Evolutionary conservation across 257 asterid genomes (phyloP), one percentile per base, ranked within the genome.

Genomic region (Datura wrightii): DNA sequence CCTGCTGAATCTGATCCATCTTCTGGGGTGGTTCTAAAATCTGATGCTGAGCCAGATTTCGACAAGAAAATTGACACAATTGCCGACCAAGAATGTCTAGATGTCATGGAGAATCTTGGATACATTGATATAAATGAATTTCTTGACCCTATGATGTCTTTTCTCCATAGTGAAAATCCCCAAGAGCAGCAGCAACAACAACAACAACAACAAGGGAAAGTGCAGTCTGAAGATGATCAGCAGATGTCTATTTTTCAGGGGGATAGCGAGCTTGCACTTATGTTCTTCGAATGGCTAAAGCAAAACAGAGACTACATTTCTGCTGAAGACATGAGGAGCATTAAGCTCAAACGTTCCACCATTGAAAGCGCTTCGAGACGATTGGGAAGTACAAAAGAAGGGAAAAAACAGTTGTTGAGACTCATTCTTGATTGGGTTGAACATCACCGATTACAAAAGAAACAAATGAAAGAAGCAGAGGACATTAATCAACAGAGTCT

Each of bases 381-480:
- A 1, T 83, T 96, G 31, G 99, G 99, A 0, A 87, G 83, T 83
- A 79, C 86, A 2, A 90, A 84, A 55, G 98, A 96, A 85, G 99
- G 98, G 0, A 94, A 91, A 82, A 93, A 92, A 41, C 95, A 93
- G 87, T 89, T 96, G 37, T 62, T 94, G 80, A 93, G 90, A 46
- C 94, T 96, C 59, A 93, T 96, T 6, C 93, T 96, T 15, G 93
- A 91, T 18, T 96, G 99, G 99, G 99, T 96, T 41, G 95, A 93
- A 52, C 94, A 88, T 4, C 74, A 89, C 84, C 95, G 91, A 83
- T 94, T 94, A 36, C 98, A 92, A 84, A 94, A 92, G 44, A 93
- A 89, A 60, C 86, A 90, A 79, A 39, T 82, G 70, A 79, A 83
- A 8, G 93, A 84, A 80, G 86, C 83, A 2, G 60, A 16, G 63